These are phyloP conservation scores for Fusarium duplospermum DNA, from an alignment of 2,329 filamentous ascomycete genomes.

Conservation along the genomic window DNA sequence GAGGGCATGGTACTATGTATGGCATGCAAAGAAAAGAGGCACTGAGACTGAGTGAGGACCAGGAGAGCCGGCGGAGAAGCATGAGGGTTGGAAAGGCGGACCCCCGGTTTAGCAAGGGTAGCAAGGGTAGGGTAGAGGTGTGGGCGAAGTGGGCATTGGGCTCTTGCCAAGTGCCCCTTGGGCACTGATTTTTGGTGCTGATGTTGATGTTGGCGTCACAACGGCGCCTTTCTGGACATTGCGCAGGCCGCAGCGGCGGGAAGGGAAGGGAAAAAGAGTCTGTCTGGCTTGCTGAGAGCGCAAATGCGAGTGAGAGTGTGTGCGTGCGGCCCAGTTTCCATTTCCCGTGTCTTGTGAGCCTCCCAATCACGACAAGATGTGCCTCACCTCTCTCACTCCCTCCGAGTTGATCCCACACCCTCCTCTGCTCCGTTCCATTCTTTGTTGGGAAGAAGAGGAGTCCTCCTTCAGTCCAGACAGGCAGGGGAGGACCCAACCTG, in stretches of 20 bases:
- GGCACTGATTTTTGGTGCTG: constrained; percentile 28
- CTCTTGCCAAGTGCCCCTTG: constrained; percentile 36
- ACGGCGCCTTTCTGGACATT: constrained; percentile 42
- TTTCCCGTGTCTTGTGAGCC: constrained; percentile 37
- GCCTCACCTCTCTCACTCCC: constrained; percentile 31
- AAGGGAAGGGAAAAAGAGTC: no score
- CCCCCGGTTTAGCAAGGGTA: constrained; percentile 29
- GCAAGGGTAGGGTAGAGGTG: constrained; percentile 32
- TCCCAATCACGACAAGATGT: constrained; percentile 33
- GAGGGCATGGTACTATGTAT: constrained; percentile 6
- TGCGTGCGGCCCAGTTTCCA: constrained; percentile 41
- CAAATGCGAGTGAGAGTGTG: constrained; percentile 42
- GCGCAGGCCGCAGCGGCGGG: constrained; percentile 40
- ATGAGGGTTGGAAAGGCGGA: constrained; percentile 15
- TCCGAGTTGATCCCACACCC: constrained; percentile 14
- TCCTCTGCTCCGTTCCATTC: constrained; percentile 5
- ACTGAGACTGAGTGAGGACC: background rate
- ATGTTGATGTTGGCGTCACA: constrained; percentile 41
- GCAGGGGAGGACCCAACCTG: constrained; percentile 33
- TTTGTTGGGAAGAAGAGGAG: constrained; percentile 4
- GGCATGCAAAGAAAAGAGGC: constrained; percentile 11
- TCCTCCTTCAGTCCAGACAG: constrained; percentile 20
- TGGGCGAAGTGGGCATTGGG: constrained; percentile 44
- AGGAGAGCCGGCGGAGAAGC: constrained; percentile 36
- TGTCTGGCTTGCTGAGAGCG: constrained; percentile 19